Conservation (phyloP, 2,329 filamentous ascomycete genomes). For the Calonectria pteridis region DNA sequence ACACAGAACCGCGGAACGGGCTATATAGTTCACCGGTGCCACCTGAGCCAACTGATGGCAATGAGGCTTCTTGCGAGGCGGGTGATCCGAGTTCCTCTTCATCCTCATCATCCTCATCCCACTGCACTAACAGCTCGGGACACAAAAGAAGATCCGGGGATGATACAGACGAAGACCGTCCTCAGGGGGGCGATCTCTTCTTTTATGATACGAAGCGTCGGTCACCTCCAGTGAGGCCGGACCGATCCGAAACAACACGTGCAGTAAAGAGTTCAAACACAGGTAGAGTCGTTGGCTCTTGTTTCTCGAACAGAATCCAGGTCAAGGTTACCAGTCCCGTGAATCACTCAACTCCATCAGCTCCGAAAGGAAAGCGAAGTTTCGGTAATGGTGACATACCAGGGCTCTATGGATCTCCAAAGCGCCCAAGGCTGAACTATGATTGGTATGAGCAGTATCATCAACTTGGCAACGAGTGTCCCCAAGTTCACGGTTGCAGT, state of each 20-base stretch:
- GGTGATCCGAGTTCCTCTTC: not conserved
- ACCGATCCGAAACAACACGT: not conserved
- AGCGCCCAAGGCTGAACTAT: conserved; percentile 26
- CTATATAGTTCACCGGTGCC: too few species aligned
- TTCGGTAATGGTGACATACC: conserved; percentile 30
- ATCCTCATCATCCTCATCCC: not conserved
- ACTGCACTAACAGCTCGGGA: not conserved
- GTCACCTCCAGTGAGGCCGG: not conserved
- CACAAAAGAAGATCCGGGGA: not conserved
- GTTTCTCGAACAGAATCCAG: not conserved
- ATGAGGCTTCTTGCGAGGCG: not conserved
- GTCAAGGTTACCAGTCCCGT: not conserved
- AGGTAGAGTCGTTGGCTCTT: not conserved
- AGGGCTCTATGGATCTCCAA: conserved; percentile 28
- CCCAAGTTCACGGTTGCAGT: conserved; percentile 34
- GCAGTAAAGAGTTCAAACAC: not conserved
- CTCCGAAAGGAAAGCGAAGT: not conserved
- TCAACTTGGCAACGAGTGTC: conserved; percentile 30
- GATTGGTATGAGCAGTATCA: conserved; percentile 43
- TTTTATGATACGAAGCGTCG: not conserved
- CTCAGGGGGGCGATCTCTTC: not conserved
- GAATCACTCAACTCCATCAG: not conserved
- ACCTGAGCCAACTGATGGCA: not conserved
- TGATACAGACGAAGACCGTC: not conserved
- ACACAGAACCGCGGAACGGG: not conserved